Evolutionary conservation across 192 early-diverging fungal species (phyloP), one percentile per base, ranked within the genome.

Genomic region (Paraglomus brasilianum): DNA sequence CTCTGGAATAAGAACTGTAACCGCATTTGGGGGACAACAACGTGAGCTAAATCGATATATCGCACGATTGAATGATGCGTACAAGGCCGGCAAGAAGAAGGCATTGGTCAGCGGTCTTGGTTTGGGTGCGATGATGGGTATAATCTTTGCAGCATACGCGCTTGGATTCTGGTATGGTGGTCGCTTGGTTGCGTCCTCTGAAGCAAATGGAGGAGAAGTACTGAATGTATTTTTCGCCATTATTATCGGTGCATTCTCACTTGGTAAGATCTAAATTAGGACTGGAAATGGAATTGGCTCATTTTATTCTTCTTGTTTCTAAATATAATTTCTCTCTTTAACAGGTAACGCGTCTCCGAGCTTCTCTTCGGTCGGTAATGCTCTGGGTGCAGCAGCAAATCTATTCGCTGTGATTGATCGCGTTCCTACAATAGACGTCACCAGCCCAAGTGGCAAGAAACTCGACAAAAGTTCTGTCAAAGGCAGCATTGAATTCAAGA

Each of bases 141-240:
- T 87, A 46, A 80, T 95, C 41, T 95, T 89, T 66, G 69, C 74
- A 46, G 80, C 86, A 10, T 94, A 94, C 69, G 85, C 84, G 15
- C 81, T 95, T 15, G 87, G 91, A 13, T 93, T 93, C 78, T 94
- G 92, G 89, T 95, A 93, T 75, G 95, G 93, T 51, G 75, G 86
- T 47, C 77, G 78, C 21, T 82, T 89, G 41, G 82, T 89, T 53
- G 59, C 83, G n/a, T 71, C 81, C 38, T 74, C 78, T 22, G 72
- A 77, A 44, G 74, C 85, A 60, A 66, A 21, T 39, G 79, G 79
- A 51, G 76, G 77, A 0, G 60, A 75, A 19, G 89, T 96, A 24
- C 75, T 95, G 22, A 91, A 86, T 64, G 91, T 92, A 47, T 97
- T 98, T 73, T 93, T 96, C 74, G 81, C 91, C 47, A 84, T 98